phyloP scores from a whole-genome alignment of 345 rosid genomes.

The Eucalyptus caleyi region DNA sequence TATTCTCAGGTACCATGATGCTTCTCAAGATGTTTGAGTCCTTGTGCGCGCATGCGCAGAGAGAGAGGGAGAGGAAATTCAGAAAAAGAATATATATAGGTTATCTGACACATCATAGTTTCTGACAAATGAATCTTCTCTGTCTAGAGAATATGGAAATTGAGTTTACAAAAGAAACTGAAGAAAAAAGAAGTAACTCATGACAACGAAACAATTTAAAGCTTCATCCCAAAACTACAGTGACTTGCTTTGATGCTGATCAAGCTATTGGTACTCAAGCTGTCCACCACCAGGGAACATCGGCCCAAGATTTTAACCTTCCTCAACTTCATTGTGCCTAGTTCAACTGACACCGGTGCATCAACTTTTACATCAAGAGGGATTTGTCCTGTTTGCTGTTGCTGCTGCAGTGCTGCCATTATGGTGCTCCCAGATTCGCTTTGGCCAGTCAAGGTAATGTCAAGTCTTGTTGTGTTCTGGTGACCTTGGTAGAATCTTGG shows the following conservation, averaged over 20 bases:
- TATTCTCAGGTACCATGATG: background rate
- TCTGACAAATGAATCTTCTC: background rate
- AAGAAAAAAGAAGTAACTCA: background rate
- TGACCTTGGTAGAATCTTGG: conserved; percentile 86
- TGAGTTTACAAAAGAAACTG: background rate
- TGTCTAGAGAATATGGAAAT: background rate
- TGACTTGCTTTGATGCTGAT: conserved; percentile 67
- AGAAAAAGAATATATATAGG: background rate
- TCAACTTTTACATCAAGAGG: conserved; percentile 62
- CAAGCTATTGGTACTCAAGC: conserved; percentile 38
- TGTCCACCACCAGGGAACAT: conserved; percentile 66
- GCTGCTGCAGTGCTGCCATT: conserved; percentile 65
- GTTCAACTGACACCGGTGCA: conserved; percentile 61
- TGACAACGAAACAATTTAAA: conserved; percentile 7
- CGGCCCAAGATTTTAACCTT: conserved; percentile 55
- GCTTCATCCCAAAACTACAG: conserved; percentile 56
- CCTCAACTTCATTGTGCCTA: conserved; percentile 57
- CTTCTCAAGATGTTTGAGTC: background rate
- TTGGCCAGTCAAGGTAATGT: conserved; percentile 45
- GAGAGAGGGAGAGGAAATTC: background rate
- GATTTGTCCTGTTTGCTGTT: conserved; percentile 72
- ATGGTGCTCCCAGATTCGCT: conserved; percentile 46
- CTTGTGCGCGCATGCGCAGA: fast-evolving
- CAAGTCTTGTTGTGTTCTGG: conserved; percentile 52
- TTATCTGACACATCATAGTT: background rate